Evolutionary conservation across 2,329 filamentous ascomycete genomes (phyloP).

Genomic region (Diaporthe capsici): DNA sequence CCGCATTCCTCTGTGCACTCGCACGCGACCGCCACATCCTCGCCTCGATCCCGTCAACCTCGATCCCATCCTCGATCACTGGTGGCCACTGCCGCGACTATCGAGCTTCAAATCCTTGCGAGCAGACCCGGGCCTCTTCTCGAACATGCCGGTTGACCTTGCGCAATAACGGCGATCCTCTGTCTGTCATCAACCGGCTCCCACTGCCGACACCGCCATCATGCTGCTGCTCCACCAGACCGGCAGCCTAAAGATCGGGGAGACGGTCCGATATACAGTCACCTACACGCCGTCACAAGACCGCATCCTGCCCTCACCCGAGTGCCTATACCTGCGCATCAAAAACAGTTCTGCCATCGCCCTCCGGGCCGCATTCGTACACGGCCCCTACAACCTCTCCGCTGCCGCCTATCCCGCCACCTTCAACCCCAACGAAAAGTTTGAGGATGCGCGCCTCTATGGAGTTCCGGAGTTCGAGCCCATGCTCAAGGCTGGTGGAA

Average conservation of each 20-base stretch:
- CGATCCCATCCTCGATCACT: not conserved
- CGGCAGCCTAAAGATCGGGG: slow-evolving; percentile 93
- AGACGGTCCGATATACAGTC: slow-evolving; percentile 91
- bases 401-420: slow-evolving; percentile 86
- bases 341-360: slow-evolving; percentile 94
- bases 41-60: slow-evolving; percentile 6
- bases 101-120: not conserved
- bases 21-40: slow-evolving; percentile 10
- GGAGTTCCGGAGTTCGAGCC: slow-evolving; percentile 94
- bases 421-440: slow-evolving; percentile 87
- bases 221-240: slow-evolving; percentile 95
- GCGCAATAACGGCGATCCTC: slow-evolving; percentile 1
- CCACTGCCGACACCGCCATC: slow-evolving; percentile 42
- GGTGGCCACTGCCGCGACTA: slow-evolving; percentile 1
- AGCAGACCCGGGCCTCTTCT: slow-evolving; percentile 10
- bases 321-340: slow-evolving; percentile 85
- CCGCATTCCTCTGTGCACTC: slow-evolving; percentile 30
- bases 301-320: slow-evolving; percentile 88
- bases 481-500: slow-evolving; percentile 93
- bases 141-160: slow-evolving; percentile 27
- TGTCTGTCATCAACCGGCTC: slow-evolving; percentile 3
- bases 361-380: slow-evolving; percentile 93
- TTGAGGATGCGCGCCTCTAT: slow-evolving; percentile 77
- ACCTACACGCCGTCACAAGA: slow-evolving; percentile 93
- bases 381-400: slow-evolving; percentile 93